These are phyloP conservation scores for Pyrus communis DNA, from an alignment of 306 rosid species.

Conservation along the genomic window DNA sequence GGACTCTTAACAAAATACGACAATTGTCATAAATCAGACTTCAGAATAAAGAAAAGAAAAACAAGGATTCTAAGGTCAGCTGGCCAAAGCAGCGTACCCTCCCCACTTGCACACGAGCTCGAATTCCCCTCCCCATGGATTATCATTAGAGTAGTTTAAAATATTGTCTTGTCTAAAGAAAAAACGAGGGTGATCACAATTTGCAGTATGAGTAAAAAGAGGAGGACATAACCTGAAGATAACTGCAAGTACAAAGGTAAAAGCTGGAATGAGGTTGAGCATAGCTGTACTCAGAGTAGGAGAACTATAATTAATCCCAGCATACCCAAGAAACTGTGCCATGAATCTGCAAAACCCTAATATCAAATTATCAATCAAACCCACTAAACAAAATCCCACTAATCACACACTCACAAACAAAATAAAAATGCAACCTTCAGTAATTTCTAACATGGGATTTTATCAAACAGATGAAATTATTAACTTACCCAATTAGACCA, in stretches of 20 bases:
- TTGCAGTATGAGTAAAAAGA: neutral
- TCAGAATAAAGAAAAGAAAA: neutral
- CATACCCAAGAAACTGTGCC: constrained; percentile 57
- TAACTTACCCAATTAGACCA: constrained; percentile 54
- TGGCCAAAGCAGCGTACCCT: neutral
- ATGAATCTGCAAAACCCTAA: constrained; percentile 18
- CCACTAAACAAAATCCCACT: neutral
- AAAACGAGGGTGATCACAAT: neutral
- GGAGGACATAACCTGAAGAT: constrained; percentile 37
- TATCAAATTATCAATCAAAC: neutral
- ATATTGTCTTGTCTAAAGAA: neutral
- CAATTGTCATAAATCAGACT: neutral
- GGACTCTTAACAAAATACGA: neutral
- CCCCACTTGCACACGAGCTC: neutral
- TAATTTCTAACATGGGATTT: neutral
- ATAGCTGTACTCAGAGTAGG: constrained; percentile 66
- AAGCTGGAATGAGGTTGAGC: constrained; percentile 76
- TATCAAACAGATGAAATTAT: neutral
- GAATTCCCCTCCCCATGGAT: neutral
- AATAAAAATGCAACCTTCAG: neutral
- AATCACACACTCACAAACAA: neutral
- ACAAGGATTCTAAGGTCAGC: neutral
- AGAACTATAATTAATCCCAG: constrained; percentile 66
- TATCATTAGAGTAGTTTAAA: neutral
- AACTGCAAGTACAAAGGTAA: constrained; percentile 61